Evolutionary conservation across 495 filamentous ascomycete genomes (phyloP).

Genomic region (Apiosordaria backusii): DNA sequence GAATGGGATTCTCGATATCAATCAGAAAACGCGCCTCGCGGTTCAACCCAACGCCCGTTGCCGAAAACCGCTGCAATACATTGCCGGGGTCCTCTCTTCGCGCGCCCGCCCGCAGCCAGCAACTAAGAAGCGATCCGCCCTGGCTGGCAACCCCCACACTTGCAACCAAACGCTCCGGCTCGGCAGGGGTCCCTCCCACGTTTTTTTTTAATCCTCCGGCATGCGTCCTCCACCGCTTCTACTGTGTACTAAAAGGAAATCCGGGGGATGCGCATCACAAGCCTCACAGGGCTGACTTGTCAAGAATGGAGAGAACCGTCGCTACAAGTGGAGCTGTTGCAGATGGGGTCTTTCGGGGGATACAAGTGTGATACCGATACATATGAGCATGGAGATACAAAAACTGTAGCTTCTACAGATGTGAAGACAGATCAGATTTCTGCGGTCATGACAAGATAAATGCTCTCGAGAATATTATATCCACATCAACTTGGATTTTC

Average conservation of each 20-base stretch:
- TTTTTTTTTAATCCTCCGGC: not conserved
- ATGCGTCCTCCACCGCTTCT: not conserved
- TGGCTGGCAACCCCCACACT: not conserved
- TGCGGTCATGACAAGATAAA: too few relatives aligned
- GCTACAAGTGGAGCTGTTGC: not conserved
- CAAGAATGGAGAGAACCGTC: not conserved
- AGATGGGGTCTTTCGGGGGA: not conserved
- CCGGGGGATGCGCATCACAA: not conserved
- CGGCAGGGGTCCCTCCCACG: not conserved
- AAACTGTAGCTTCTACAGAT: too few relatives aligned
- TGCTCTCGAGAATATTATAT: too few relatives aligned
- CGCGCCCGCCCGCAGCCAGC: too few relatives aligned
- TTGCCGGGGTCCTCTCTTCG: not conserved
- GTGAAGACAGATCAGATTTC: too few relatives aligned
- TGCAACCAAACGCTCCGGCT: not conserved
- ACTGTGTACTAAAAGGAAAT: not conserved
- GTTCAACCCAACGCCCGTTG: not conserved
- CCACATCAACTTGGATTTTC: too few relatives aligned
- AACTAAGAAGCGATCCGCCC: too few relatives aligned
- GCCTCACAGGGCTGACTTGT: not conserved
- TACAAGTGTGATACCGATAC: not conserved
- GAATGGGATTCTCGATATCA: not conserved
- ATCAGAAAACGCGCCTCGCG: not conserved
- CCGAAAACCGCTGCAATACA: not conserved
- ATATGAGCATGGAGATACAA: not conserved